Evolutionary conservation across 306 rosid genomes (phyloP).

Genomic region (Gillenia trifoliata): DNA sequence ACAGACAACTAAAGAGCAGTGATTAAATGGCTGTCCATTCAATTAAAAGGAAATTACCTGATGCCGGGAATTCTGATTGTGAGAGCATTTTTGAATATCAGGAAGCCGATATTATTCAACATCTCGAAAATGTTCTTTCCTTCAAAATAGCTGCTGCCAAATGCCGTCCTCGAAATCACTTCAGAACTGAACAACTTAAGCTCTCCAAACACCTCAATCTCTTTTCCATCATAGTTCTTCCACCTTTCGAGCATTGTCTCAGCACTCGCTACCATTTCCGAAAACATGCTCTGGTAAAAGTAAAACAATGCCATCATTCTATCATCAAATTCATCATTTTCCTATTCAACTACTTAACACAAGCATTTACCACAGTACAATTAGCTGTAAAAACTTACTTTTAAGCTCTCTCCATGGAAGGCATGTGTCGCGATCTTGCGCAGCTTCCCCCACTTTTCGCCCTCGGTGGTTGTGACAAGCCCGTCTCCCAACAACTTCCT

Average conservation of each 20-base stretch:
- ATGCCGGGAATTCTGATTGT: background rate
- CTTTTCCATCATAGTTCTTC: conserved; percentile 19
- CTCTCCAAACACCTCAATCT: conserved; percentile 24
- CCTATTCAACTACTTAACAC: background rate
- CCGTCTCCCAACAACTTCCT: conserved; percentile 39
- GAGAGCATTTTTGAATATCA: background rate
- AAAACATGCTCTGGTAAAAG: conserved; percentile 24
- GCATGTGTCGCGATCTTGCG: conserved; percentile 35
- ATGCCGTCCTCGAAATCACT: conserved; percentile 24
- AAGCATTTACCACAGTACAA: background rate
- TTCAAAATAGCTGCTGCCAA: conserved; percentile 27
- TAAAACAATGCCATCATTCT: background rate
- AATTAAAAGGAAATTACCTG: background rate
- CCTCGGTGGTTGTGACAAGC: conserved; percentile 18
- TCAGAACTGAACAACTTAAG: conserved; percentile 21
- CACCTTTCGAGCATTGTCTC: conserved; percentile 26
- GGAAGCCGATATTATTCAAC: background rate
- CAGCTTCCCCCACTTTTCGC: conserved; percentile 34
- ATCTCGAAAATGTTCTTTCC: conserved; percentile 21
- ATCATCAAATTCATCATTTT: background rate
- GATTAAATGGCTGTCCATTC: too few relatives aligned
- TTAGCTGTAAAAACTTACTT: conserved; percentile 15
- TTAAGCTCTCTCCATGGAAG: conserved; percentile 40
- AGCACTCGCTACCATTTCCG: conserved; percentile 24
- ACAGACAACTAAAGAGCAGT: too few relatives aligned